Percentiles rank a stretch among this genome's conserved stretches.
phyloP scores from a whole-genome alignment of 257 asterid genomes.

The Ophiorrhiza pumila region DNA sequence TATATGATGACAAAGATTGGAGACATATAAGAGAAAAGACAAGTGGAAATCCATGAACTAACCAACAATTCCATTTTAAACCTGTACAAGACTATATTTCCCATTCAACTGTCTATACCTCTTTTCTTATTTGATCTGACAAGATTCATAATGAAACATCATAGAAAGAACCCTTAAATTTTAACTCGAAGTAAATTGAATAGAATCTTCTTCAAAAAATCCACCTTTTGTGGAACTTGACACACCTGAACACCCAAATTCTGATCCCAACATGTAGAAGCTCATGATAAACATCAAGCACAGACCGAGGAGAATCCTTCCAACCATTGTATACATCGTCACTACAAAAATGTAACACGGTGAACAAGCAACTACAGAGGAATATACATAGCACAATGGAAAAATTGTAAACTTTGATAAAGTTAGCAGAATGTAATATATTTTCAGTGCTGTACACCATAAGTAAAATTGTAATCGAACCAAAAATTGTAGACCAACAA shows the following conservation, averaged over 20 bases:
- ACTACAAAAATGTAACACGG: constrained; percentile 39
- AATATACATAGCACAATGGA: background rate
- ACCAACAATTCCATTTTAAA: background rate
- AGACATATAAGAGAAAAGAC: background rate
- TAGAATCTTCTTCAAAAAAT: background rate
- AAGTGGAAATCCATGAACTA: background rate
- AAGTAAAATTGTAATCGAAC: background rate
- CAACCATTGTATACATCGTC: constrained; percentile 46
- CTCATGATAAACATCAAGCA: constrained; percentile 71
- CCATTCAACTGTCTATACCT: background rate
- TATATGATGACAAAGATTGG: background rate
- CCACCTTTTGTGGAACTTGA: background rate
- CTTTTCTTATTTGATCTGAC: background rate
- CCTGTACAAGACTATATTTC: background rate
- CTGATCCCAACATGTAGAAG: constrained; percentile 69
- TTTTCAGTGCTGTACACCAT: background rate
- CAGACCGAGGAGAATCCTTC: constrained; percentile 75
- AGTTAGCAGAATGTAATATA: background rate
- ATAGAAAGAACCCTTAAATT: background rate
- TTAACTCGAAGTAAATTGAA: background rate
- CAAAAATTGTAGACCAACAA: background rate
- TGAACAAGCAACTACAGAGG: background rate
- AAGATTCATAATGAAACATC: background rate
- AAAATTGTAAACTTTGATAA: background rate
- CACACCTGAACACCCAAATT: constrained; percentile 95